Evolutionary conservation across 2,329 filamentous ascomycete genomes (phyloP).

Genomic region (Colletotrichum tabaci): DNA sequence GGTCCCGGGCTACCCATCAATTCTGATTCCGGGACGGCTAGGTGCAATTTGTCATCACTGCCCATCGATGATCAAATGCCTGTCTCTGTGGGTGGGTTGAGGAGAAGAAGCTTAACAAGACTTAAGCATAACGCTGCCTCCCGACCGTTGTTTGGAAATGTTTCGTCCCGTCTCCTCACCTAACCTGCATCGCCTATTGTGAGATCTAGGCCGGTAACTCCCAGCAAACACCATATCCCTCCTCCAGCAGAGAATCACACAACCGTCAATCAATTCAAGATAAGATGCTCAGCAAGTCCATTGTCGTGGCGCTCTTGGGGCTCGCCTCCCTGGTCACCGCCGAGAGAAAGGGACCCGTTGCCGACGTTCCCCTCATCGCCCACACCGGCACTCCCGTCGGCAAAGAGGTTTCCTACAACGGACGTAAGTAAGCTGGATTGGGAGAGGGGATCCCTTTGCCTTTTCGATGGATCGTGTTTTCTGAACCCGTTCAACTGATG

Average conservation of each 20-base stretch:
- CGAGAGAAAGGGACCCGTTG: conserved; percentile 23
- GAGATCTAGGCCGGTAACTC: neutral
- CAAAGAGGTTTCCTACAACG: conserved; percentile 28
- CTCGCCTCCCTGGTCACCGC: conserved; percentile 22
- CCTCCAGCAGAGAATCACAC: neutral
- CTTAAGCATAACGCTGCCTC: conserved; percentile 7
- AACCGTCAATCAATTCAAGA: neutral
- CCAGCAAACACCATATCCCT: too few relatives aligned
- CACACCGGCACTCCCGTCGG: conserved; percentile 38
- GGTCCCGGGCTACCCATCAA: neutral
- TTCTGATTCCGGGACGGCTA: neutral
- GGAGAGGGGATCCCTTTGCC: too few relatives aligned
- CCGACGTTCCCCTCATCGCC: conserved; percentile 33
- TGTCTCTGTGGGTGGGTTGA: neutral
- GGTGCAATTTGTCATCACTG: conserved; percentile 35
- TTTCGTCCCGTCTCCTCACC: neutral
- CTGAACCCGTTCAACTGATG: neutral
- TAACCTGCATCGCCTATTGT: too few relatives aligned
- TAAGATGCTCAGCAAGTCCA: conserved; percentile 29
- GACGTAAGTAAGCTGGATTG: conserved; percentile 13
- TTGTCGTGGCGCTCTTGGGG: conserved; percentile 22
- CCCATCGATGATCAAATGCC: neutral
- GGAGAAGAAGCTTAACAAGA: conserved; percentile 24
- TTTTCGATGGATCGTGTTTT: too few relatives aligned
- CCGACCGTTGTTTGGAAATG: neutral